Conservation (phyloP, 192 early-diverging fungal genomes). For the Coemansia sp. region DNA sequence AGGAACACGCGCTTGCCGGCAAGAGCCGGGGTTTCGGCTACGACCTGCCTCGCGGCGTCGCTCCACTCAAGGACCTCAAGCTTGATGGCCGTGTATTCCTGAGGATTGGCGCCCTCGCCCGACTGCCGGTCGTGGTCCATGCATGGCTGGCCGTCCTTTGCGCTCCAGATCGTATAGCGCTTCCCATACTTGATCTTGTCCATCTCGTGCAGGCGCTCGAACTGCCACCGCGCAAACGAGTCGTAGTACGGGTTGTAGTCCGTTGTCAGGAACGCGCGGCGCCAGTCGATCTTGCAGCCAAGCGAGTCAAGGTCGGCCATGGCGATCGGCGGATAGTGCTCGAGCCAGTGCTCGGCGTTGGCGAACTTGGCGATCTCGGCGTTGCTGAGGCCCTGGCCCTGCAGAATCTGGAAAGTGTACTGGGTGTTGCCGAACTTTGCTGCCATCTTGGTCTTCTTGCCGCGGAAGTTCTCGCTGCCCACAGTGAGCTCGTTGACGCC, state of each 20-base stretch:
- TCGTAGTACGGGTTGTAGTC: slow-evolving; percentile 98
- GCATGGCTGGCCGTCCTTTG: slow-evolving; percentile 92
- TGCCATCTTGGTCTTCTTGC: slow-evolving; percentile 77
- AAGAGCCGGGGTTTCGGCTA: slow-evolving; percentile 56
- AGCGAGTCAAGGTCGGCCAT: slow-evolving; percentile 73
- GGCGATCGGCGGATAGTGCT: slow-evolving; percentile 90
- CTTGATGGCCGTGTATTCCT: slow-evolving; percentile 97
- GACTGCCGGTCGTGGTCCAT: slow-evolving; percentile 97
- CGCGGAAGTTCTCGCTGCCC: slow-evolving; percentile 39
- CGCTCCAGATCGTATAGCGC: slow-evolving; percentile 95
- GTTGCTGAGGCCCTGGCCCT: slow-evolving; percentile 74
- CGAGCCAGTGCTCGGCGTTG: slow-evolving; percentile 86
- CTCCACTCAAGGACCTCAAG: slow-evolving; percentile 75
- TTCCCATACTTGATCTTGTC: slow-evolving; percentile 93
- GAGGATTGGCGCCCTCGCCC: slow-evolving; percentile 91
- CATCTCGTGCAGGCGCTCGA: slow-evolving; percentile 77
- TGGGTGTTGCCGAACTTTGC: slow-evolving; percentile 80
- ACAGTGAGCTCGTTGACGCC: slow-evolving; percentile 50
- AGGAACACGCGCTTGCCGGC: slow-evolving; percentile 78
- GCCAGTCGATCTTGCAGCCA: slow-evolving; percentile 89
- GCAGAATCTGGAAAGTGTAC: slow-evolving; percentile 99
- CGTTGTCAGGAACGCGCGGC: slow-evolving; percentile 96
- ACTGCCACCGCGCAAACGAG: slow-evolving; percentile 97
- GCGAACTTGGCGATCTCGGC: slow-evolving; percentile 92
- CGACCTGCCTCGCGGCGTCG: slow-evolving; percentile 39